Conservation (phyloP, 2,329 filamentous ascomycete species). For the Madurella fahalii region DNA sequence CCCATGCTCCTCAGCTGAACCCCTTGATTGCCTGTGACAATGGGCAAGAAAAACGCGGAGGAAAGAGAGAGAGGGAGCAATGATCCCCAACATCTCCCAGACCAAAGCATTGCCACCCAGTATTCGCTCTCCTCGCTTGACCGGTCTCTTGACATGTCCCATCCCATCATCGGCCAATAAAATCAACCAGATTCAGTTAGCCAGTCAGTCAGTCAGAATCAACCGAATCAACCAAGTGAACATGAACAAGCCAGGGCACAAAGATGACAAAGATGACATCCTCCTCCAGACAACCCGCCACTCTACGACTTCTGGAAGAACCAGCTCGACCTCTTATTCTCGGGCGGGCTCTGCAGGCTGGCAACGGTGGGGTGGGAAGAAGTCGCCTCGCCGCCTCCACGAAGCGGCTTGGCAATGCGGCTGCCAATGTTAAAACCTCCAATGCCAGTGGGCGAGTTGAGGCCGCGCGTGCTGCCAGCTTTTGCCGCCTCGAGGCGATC, state of each 20-base stretch:
- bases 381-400: slow-evolving; percentile 54
- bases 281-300: background rate
- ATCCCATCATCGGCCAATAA: background rate
- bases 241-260: background rate
- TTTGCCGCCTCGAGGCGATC: slow-evolving; percentile 96
- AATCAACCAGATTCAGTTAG: too few relatives aligned
- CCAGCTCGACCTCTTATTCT: slow-evolving; percentile 69
- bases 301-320: slow-evolving; percentile 60
- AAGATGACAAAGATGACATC: background rate
- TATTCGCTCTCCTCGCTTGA: too few relatives aligned
- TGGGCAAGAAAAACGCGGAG: background rate
- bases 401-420: slow-evolving; percentile 65
- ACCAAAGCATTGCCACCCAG: too few relatives aligned
- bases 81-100: too few relatives aligned
- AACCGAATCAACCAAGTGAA: background rate
- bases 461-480: slow-evolving; percentile 79
- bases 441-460: slow-evolving; percentile 58
- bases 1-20: background rate
- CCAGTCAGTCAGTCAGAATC: background rate
- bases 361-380: slow-evolving; percentile 53
- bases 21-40: background rate
- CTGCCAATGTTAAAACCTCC: slow-evolving; percentile 72
- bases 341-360: slow-evolving; percentile 53
- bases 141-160: too few relatives aligned
- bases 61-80: background rate